Evolutionary conservation across 2,329 filamentous ascomycete genomes (phyloP), one percentile per base, ranked within the genome.

Genomic region (Fusarium sp.): DNA sequence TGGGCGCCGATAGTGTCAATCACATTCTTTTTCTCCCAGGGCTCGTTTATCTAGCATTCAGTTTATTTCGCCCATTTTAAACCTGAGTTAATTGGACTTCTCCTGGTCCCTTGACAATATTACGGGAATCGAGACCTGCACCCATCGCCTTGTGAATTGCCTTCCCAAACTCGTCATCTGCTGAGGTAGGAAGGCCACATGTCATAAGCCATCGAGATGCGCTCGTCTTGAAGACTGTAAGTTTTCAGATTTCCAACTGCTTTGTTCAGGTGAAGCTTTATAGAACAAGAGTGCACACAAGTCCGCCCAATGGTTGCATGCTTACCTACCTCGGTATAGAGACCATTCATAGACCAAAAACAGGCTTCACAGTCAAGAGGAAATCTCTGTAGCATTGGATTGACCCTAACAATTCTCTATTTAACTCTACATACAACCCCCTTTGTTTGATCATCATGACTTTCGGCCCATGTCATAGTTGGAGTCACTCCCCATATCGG

Each of bases 401-500:
- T 11, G 8, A n/a, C 37, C 10, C 18, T 18, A 10, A 38, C 0
- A 10, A 3, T 3, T 38, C 8, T 38, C 18, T n/a, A 5, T 38
- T 11, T 38, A n/a, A 38, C 18, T 38, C 40, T 45, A 45, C 20
- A 22, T 22, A 14, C 6, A 22, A 16, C 6, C 4, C 11, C 6
- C 14, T 13, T 45, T 22, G 40, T 5, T 5, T 27, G 40, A 18
- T 16, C 1, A 42, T 31, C 42, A 74, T 31, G 40, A 63, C 38
- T 75, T 74, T 22, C 27, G 38, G 3, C 50, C 62, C 62, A 60
- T 60, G 18, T 70, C 69, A 2, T 52, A 29, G 4, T 62, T 64
- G 7, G 69, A 72, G 37, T 75, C 72, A 13, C 69, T 74, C 1
- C 62, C 27, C 10, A 27, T 60, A 16, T 66, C 72, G 16, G 64